Evolutionary conservation across 768 basidiomycete species (phyloP).

Genomic region (Ephemerocybe angulata): DNA sequence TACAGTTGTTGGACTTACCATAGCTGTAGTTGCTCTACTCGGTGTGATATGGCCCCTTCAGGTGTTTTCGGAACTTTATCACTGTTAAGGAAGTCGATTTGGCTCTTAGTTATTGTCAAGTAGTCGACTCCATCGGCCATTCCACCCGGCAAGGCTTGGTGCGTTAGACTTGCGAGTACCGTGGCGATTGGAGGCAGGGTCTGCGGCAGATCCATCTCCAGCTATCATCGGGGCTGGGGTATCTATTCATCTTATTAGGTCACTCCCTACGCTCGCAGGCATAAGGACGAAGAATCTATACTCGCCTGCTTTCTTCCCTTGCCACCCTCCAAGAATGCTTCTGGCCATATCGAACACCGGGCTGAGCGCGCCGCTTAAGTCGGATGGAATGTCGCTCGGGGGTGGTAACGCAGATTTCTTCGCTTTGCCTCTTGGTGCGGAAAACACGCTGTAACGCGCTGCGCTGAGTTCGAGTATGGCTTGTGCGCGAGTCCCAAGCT

Average conservation of each 20-base stretch:
- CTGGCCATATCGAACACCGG: slow-evolving; percentile 58
- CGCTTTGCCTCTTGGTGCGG: too few relatives aligned
- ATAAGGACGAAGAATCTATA: background rate
- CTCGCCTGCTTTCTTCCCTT: background rate
- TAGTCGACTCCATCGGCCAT: slow-evolving; percentile 49
- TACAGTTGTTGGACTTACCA: slow-evolving; percentile 47
- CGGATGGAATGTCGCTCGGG: slow-evolving; percentile 28
- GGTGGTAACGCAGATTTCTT: slow-evolving; percentile 35
- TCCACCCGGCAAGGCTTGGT: too few relatives aligned
- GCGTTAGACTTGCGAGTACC: slow-evolving; percentile 52
- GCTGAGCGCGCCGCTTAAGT: slow-evolving; percentile 34
- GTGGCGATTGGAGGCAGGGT: slow-evolving; percentile 76
- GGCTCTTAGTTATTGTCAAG: slow-evolving; percentile 55
- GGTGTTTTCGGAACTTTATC: slow-evolving; percentile 53
- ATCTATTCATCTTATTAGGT: too few relatives aligned
- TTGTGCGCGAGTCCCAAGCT: slow-evolving; percentile 54
- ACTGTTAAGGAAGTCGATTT: slow-evolving; percentile 60
- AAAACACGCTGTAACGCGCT: slow-evolving; percentile 43
- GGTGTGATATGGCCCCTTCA: slow-evolving; percentile 83
- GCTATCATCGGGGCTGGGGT: slow-evolving; percentile 55
- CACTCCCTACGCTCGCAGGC: too few relatives aligned
- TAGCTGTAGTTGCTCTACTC: slow-evolving; percentile 62
- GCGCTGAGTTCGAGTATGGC: slow-evolving; percentile 46
- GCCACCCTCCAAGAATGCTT: slow-evolving; percentile 44
- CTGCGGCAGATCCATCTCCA: slow-evolving; percentile 61